Conservation (phyloP, 1,284 basidiomycete genomes). For the Leccinum olivaceoglutinosum region DNA sequence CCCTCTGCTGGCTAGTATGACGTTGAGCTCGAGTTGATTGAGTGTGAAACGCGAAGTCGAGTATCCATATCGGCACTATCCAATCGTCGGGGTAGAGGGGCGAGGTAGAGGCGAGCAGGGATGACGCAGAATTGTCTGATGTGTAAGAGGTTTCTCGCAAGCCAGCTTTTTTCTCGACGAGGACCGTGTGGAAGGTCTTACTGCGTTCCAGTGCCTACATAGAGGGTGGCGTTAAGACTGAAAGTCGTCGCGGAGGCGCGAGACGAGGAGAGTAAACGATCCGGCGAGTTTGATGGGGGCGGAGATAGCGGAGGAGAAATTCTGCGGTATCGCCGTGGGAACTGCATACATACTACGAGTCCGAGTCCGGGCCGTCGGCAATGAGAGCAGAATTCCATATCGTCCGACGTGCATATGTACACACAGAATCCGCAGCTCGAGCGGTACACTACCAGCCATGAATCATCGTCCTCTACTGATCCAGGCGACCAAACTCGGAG, state of each 20-base stretch:
- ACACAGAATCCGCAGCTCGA: no score
- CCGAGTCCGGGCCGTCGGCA: no score
- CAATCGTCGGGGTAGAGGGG: constrained; percentile 92
- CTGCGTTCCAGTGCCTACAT: constrained; percentile 60
- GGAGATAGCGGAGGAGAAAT: no score
- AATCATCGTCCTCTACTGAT: no score
- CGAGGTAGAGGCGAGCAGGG: constrained; percentile 81
- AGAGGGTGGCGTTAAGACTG: constrained; percentile 55
- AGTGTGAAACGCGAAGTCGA: constrained; percentile 48
- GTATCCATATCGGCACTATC: constrained; percentile 96
- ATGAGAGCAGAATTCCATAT: no score
- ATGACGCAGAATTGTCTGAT: constrained; percentile 78
- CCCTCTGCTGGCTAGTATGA: constrained; percentile 83
- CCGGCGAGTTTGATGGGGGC: constrained; percentile 40
- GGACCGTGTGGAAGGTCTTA: constrained; percentile 74
- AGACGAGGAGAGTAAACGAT: constrained; percentile 47
- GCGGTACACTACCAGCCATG: no score
- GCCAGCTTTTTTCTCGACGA: constrained; percentile 78
- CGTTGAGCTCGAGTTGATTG: constrained; percentile 51
- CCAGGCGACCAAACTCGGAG: no score
- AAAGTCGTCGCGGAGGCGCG: constrained; percentile 61
- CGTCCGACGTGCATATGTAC: no score
- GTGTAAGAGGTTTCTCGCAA: constrained; percentile 61
- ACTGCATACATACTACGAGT: no score
- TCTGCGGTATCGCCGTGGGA: no score